These are phyloP conservation scores for Tripterygium wilfordii DNA, from an alignment of 177 flowering plant species.

Conservation along the genomic window DNA sequence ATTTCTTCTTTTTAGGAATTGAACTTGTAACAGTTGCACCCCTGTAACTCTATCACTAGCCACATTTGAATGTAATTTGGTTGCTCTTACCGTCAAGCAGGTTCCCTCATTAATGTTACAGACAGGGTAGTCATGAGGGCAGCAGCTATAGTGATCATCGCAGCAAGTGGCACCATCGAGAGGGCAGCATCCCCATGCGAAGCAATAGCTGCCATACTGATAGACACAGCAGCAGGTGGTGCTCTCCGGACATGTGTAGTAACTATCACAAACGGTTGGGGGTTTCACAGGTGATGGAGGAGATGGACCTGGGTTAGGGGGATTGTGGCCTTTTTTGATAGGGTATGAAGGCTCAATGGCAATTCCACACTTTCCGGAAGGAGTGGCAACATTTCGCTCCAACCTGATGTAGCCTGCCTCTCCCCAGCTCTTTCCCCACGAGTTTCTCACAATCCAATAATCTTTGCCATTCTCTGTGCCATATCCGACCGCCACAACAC, in stretches of 20 bases:
- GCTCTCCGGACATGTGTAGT: slow-evolving; percentile 43
- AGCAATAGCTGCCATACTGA: slow-evolving; percentile 37
- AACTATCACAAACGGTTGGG: slow-evolving; percentile 44
- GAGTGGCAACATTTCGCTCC: slow-evolving; percentile 47
- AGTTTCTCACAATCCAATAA: slow-evolving; percentile 75
- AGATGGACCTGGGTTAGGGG: slow-evolving; percentile 79
- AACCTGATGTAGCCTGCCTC: slow-evolving; percentile 62
- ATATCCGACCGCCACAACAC: slow-evolving; percentile 69
- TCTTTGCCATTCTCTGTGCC: slow-evolving; percentile 63
- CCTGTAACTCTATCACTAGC: neutral
- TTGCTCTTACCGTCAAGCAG: slow-evolving; percentile 45
- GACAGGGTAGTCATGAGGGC: slow-evolving; percentile 81
- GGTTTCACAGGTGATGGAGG: slow-evolving; percentile 69
- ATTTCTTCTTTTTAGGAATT: no score
- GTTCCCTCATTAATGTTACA: slow-evolving; percentile 59
- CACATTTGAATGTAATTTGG: neutral
- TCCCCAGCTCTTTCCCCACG: slow-evolving; percentile 83
- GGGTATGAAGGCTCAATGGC: slow-evolving; percentile 71
- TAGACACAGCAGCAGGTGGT: slow-evolving; percentile 67
- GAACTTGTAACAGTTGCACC: no score
- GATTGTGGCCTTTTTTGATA: slow-evolving; percentile 51
- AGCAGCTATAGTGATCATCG: slow-evolving; percentile 68
- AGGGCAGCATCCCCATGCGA: slow-evolving; percentile 87
- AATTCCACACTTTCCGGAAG: slow-evolving; percentile 67
- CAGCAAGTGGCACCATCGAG: slow-evolving; percentile 82